Evolutionary conservation across 2,329 filamentous ascomycete species (phyloP).

Genomic region (Fusarium chuoi): DNA sequence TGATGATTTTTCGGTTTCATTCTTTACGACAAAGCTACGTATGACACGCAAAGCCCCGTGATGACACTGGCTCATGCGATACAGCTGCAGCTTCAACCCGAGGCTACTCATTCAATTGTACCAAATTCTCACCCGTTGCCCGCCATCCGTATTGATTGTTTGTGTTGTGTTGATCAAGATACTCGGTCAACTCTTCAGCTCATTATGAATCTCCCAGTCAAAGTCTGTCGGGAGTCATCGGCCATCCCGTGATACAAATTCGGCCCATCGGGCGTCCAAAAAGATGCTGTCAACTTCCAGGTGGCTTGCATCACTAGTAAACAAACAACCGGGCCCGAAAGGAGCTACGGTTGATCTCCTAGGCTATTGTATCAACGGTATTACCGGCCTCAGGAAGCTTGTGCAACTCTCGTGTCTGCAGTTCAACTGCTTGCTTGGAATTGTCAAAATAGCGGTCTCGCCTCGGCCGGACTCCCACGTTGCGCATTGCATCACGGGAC

Average conservation of each 20-base stretch:
- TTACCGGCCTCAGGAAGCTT: constrained; percentile 13
- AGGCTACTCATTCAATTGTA: constrained; percentile 13
- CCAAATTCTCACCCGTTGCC: constrained; percentile 6
- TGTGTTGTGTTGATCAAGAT: not conserved
- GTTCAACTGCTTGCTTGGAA: constrained; percentile 30
- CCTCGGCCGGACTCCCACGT: constrained; percentile 17
- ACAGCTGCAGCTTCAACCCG: constrained; percentile 14
- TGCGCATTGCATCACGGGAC: constrained; percentile 36
- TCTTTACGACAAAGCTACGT: constrained; percentile 1
- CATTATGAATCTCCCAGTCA: not conserved
- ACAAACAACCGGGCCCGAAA: not conserved
- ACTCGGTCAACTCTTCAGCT: constrained; percentile 5
- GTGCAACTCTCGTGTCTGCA: constrained; percentile 44
- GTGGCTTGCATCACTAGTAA: constrained; percentile 26
- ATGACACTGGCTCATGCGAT: constrained; percentile 24
- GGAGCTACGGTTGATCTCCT: not conserved
- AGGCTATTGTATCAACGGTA: constrained; percentile 14
- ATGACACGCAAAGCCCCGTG: constrained; percentile 33
- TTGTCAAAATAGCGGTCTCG: constrained; percentile 13
- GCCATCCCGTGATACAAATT: constrained; percentile 26
- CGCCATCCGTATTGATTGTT: constrained; percentile 12
- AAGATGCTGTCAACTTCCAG: constrained; percentile 4
- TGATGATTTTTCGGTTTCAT: not conserved
- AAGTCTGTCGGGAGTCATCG: not conserved
- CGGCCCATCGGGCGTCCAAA: constrained; percentile 23